Evolutionary conservation across 352 stramenopile species (phyloP).

Genomic region (Phytophthora brassicae): DNA sequence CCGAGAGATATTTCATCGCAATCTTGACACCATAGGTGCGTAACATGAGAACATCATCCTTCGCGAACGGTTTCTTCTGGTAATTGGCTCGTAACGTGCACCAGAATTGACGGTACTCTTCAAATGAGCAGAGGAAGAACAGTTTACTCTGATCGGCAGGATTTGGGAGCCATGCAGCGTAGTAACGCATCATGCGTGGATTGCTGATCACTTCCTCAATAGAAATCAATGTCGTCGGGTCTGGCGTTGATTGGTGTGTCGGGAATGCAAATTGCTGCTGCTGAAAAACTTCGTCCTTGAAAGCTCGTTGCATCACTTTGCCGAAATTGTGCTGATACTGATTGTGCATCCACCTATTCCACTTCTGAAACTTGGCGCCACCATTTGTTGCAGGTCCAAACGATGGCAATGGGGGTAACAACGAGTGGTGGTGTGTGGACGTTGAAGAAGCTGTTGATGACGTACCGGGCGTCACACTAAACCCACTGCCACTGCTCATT

Average conservation of each 20-base stretch:
- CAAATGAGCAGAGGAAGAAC: slow-evolving; percentile 81
- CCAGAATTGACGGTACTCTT: slow-evolving; percentile 77
- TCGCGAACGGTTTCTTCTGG: slow-evolving; percentile 64
- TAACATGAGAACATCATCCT: slow-evolving; percentile 83
- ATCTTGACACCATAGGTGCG: slow-evolving; percentile 88
- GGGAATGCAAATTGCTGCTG: slow-evolving; percentile 37
- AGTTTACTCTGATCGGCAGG: slow-evolving; percentile 69
- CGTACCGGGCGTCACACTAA: slow-evolving; percentile 10
- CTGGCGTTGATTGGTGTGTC: slow-evolving; percentile 30
- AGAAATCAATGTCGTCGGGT: slow-evolving; percentile 59
- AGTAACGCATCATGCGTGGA: slow-evolving; percentile 81
- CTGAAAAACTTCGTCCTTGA: slow-evolving; percentile 60
- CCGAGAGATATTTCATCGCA: slow-evolving; percentile 81
- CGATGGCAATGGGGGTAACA: slow-evolving; percentile 28
- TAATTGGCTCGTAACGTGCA: slow-evolving; percentile 72
- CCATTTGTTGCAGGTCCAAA: slow-evolving; percentile 39
- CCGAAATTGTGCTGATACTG: slow-evolving; percentile 76
- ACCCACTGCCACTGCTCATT: slow-evolving; percentile 35
- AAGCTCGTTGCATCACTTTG: slow-evolving; percentile 64
- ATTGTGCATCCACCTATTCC: slow-evolving; percentile 78
- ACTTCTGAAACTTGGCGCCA: slow-evolving; percentile 82
- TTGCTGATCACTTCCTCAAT: slow-evolving; percentile 83
- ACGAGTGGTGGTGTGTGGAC: slow-evolving; percentile 26
- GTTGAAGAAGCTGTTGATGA: slow-evolving; percentile 24
- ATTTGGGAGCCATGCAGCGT: slow-evolving; percentile 61